These are phyloP conservation scores for Chaetomium sp. DNA, from an alignment of 2,329 filamentous ascomycete genomes.

Conservation along the genomic window DNA sequence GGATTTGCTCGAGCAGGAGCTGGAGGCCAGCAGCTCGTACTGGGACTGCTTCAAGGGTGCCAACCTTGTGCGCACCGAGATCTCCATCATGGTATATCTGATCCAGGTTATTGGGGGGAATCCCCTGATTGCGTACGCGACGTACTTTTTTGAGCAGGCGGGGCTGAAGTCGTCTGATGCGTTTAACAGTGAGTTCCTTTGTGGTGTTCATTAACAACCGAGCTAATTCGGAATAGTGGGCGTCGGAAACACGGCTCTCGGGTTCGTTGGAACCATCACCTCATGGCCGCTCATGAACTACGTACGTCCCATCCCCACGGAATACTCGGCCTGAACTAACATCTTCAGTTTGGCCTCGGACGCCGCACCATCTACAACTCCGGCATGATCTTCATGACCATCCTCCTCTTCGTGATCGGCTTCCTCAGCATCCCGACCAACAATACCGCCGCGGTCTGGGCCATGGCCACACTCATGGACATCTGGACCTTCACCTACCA, in stretches of 20 bases:
- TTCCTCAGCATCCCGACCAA: conserved; percentile 16
- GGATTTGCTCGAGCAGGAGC: conserved; percentile 45
- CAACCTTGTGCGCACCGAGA: conserved; percentile 48
- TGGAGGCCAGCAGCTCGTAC: conserved; percentile 43
- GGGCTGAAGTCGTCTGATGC: conserved; percentile 43
- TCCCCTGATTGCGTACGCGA: conserved; percentile 58
- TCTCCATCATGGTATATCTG: conserved; percentile 45
- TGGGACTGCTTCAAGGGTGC: conserved; percentile 44
- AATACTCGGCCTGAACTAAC: not conserved
- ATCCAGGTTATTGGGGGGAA: conserved; percentile 60
- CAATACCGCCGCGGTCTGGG: conserved; percentile 37
- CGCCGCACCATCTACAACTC: conserved; percentile 44
- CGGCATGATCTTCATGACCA: conserved; percentile 34
- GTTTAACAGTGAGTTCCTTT: conserved; percentile 28
- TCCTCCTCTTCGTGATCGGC: conserved; percentile 40
- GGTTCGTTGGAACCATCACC: conserved; percentile 46
- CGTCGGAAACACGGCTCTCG: conserved; percentile 31
- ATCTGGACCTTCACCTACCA: conserved; percentile 48
- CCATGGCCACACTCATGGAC: conserved; percentile 44
- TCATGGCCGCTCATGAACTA: conserved; percentile 45
- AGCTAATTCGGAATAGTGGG: not conserved
- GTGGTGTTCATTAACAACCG: not conserved
- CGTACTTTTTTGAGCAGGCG: conserved; percentile 54
- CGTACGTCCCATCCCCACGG: not conserved
- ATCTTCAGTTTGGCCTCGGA: conserved; percentile 32